Conservation (phyloP, 1,284 basidiomycete genomes). For the Sporisorium iseilematis-ciliati region DNA sequence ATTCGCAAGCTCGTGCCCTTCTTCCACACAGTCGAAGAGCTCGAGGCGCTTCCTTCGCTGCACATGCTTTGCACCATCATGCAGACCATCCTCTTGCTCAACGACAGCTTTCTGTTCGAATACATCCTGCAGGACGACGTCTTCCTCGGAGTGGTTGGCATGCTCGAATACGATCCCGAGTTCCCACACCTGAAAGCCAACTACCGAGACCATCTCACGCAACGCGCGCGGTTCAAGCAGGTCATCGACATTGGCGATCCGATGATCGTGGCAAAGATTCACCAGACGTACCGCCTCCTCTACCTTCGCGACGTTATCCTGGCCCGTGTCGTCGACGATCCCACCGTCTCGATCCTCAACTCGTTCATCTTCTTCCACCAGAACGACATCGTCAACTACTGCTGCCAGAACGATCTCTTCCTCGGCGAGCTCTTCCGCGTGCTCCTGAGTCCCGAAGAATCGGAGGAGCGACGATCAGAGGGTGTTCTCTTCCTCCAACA, state of each 20-base stretch:
- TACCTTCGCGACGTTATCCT: conserved; percentile 99
- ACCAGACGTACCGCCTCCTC: conserved; percentile 94
- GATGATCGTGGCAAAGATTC: conserved; percentile 76
- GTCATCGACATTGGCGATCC: conserved; percentile 67
- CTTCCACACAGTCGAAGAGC: conserved; percentile 87
- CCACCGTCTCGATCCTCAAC: conserved; percentile 95
- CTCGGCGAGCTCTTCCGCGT: conserved; percentile 82
- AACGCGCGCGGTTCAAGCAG: conserved; percentile 78
- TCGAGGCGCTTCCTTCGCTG: conserved; percentile 87
- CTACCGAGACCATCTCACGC: conserved; percentile 89
- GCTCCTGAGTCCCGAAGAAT: conserved; percentile 27
- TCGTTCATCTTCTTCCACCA: conserved; percentile 99
- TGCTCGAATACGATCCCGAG: conserved; percentile 98
- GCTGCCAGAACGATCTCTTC: conserved; percentile 82
- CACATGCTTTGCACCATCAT: conserved; percentile 91
- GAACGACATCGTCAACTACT: conserved; percentile 93
- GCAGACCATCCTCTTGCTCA: conserved; percentile 94
- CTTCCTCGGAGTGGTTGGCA: conserved; percentile 91
- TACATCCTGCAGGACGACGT: conserved; percentile 92
- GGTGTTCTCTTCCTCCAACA: conserved; percentile 83
- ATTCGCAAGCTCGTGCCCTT: conserved; percentile 87
- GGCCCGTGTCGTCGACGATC: conserved; percentile 91
- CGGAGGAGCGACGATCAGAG: conserved; percentile 55
- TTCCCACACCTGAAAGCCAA: conserved; percentile 95
- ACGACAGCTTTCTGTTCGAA: conserved; percentile 94